phyloP scores from a whole-genome alignment of 2,329 filamentous ascomycete species.

The Pyrenophora tritici-repentis region DNA sequence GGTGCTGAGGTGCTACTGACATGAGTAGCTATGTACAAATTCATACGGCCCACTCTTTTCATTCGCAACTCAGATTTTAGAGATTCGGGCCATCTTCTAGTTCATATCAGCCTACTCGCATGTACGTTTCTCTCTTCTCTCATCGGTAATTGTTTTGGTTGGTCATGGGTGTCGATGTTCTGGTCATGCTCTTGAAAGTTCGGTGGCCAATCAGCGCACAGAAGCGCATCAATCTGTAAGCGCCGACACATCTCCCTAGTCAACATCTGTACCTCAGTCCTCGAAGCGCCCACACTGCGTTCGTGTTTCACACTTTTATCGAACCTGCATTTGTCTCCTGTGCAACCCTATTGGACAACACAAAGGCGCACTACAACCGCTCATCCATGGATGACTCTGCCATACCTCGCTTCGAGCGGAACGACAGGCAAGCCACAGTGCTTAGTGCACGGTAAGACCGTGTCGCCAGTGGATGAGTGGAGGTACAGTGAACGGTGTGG shows the following conservation, averaged over 20 bases:
- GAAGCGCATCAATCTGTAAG: constrained; percentile 22
- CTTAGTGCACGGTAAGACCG: constrained; percentile 10
- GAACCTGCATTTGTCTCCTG: constrained; percentile 24
- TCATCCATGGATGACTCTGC: constrained; percentile 6
- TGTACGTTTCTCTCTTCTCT: background rate
- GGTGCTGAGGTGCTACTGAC: background rate
- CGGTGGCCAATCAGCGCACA: constrained; percentile 18
- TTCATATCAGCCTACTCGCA: background rate
- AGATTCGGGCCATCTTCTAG: background rate
- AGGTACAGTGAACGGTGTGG: constrained; percentile 1
- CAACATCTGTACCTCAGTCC: constrained; percentile 22
- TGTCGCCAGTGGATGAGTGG: constrained; percentile 9
- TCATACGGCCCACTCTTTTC: background rate
- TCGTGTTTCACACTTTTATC: constrained; percentile 28
- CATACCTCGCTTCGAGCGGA: constrained; percentile 2
- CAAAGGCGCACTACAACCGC: constrained; percentile 1
- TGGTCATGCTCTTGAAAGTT: background rate
- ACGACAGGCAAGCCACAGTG: constrained; percentile 15
- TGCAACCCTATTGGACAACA: constrained; percentile 21
- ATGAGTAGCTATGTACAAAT: background rate
- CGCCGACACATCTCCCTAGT: constrained; percentile 36
- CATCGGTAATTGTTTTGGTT: background rate
- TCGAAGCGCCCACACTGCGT: constrained; percentile 36
- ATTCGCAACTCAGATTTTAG: too few relatives aligned
- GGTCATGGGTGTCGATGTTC: background rate